Base-by-base conservation (phyloP, 176 grass and related monocot genomes). In the Cymbopogon citratus region DNA sequence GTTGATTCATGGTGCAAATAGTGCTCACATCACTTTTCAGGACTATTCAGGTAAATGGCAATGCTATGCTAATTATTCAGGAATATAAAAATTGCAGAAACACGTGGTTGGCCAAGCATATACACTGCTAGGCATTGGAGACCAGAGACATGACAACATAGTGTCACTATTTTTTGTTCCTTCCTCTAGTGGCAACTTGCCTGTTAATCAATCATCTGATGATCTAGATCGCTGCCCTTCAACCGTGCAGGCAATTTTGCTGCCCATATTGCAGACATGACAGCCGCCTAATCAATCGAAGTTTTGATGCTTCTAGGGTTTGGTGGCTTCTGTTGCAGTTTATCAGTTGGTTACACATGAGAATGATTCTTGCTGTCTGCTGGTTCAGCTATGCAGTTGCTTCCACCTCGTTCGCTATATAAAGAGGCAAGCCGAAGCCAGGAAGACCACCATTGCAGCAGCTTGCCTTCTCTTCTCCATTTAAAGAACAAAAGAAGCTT, bases 291-390 rank as follows among this genome's bases (percentile, higher is more conserved):
- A 79, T 21, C 61, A 66, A 78, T 61, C 8, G 48, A 3, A 66
- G 29, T 25, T 44, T 21, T 13, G 52, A 41, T 27, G 35, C 35
- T 61, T 41, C 56, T 43, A 15, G 35, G 35, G 34, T 40, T 62
- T 39, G 56, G 35, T 62, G 68, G 13, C 35, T 26, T 77, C 15
- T 62, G 54, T 61, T 40, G 56, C 38, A 63, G 13, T 4, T 43
- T 4, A 28, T 4, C 35, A 31, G 3, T 61, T 76, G 39, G 16
- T 43, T 41, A 78, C 75, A 64, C 59, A 64, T 78, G 75, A 44
- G 16, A 78, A 64, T 8, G 25, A 78, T 78, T 45, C 75, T 63
- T 31, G 24, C n/a, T 78, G 60, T 78, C 75, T 64, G 75, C 75
- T 28, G 5, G 24, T 46, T 78, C 59, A 63, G 25, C 21, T 46